Evolutionary conservation across 2,329 filamentous ascomycete genomes (phyloP).

Genomic region (Colletotrichum karsti): DNA sequence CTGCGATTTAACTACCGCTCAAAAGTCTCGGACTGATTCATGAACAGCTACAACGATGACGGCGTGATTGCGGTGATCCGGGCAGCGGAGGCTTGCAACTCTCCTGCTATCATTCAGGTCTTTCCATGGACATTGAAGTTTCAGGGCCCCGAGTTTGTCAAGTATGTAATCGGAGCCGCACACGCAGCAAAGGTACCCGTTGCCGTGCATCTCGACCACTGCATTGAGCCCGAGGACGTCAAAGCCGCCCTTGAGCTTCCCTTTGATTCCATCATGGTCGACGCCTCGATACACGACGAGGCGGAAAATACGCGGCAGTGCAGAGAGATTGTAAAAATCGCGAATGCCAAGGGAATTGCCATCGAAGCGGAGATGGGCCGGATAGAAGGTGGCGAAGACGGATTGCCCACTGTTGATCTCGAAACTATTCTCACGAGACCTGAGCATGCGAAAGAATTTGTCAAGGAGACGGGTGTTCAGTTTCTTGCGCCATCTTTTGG

Average conservation of each 20-base stretch:
- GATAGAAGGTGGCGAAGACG: not conserved
- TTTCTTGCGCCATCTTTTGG: conserved; percentile 7
- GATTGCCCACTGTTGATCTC: not conserved
- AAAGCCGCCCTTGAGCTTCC: conserved; percentile 43
- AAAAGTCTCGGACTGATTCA: accelerated
- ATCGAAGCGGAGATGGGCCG: conserved; percentile 66
- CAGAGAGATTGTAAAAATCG: conserved; percentile 64
- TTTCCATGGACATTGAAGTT: conserved; percentile 73
- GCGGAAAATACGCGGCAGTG: conserved; percentile 68
- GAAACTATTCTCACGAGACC: not conserved
- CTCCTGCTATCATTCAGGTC: conserved; percentile 70
- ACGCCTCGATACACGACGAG: conserved; percentile 72
- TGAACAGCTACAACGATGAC: not conserved
- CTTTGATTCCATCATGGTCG: conserved; percentile 73
- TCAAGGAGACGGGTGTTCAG: not conserved
- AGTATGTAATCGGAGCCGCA: conserved; percentile 56
- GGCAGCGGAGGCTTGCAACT: conserved; percentile 31
- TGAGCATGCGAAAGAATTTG: not conserved
- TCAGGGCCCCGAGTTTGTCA: conserved; percentile 57
- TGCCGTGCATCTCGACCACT: conserved; percentile 66
- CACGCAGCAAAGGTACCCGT: conserved; percentile 59
- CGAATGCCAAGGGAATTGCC: conserved; percentile 66
- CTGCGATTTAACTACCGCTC: not conserved
- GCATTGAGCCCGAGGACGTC: conserved; percentile 44
- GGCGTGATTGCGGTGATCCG: not conserved